Evolutionary conservation across 106 monocot genomes (phyloP).

Genomic region (Amphibolis antarctica): DNA sequence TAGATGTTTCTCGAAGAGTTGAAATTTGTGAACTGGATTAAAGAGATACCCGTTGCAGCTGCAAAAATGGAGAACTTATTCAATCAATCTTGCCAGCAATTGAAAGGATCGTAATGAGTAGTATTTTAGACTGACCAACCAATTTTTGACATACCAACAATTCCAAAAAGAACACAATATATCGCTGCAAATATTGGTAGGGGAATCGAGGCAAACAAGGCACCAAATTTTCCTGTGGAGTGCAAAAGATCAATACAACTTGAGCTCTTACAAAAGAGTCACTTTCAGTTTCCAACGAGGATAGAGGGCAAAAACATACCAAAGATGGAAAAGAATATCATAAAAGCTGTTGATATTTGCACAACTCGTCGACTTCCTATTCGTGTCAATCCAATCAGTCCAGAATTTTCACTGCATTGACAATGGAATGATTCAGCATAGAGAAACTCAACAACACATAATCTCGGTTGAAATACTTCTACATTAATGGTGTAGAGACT

Average conservation of each 20-base stretch:
- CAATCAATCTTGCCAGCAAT: neutral
- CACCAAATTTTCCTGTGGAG: slow-evolving; percentile 78
- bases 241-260: neutral
- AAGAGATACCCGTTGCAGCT: slow-evolving; percentile 79
- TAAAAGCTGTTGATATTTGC: slow-evolving; percentile 76
- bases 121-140: neutral
- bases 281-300: neutral
- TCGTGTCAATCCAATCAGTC: slow-evolving; percentile 69
- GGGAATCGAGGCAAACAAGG: slow-evolving; percentile 84
- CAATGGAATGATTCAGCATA: neutral
- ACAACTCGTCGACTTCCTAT: slow-evolving; percentile 69
- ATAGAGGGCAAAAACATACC: slow-evolving; percentile 21
- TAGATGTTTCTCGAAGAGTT: slow-evolving; percentile 80
- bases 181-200: slow-evolving; percentile 79
- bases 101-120: neutral
- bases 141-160: slow-evolving; percentile 49
- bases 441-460: too few relatives aligned
- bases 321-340: slow-evolving; percentile 87
- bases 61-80: slow-evolving; percentile 1
- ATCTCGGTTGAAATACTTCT: too few relatives aligned
- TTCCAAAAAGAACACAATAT: slow-evolving; percentile 71
- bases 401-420: slow-evolving; percentile 60
- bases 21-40: slow-evolving; percentile 71
- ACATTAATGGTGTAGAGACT: too few relatives aligned
- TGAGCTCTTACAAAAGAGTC: neutral